Base-by-base conservation (phyloP, 1,139 yeast species). In the Zygoascus sp. region DNA sequence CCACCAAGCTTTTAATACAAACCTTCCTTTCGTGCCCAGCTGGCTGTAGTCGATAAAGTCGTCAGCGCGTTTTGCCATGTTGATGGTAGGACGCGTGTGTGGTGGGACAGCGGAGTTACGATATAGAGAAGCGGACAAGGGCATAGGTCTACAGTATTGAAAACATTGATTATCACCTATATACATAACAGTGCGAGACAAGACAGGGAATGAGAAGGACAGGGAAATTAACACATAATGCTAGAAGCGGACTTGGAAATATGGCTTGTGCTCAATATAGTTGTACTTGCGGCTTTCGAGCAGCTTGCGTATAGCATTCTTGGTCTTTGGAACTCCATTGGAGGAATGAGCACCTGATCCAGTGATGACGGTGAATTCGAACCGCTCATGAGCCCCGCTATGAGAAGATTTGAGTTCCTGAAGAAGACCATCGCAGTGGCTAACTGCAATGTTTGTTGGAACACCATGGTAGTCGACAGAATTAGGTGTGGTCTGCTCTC, bases 321-420 rank as follows among this genome's bases (percentile, higher is more conserved):
- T 63, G 44, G 62, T 58, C 35, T 55, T 56, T 5, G 67, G 65
- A 5, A 62, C 53, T 6, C 63, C 63, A 6, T 53, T 59, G n/a
- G 44, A 51, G 21, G 64, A 58, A 45, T 63, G 67, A 2, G 49
- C 46, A 9, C 67, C 67, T 0, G 63, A 56, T 2, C 67, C 67
- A 0, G 67, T 61, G 32, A 63, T 56, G n/a, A 63, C 48, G 32
- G 50, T 55, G 8, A 63, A 45, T 8, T 38, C n/a, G 55, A 54
- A 5, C 40, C 44, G 16, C 36, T 20, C 32, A n/a, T 25, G 3
- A 6, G 28, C 9, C n/a, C 28, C 28, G 3, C n/a, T 19, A 40
- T 11, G 23, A 39, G 13, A 8, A 44, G 23, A 20, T 25, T 41
- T 27, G 40, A 7, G 27, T 48, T 53, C 3, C 40, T 30, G 4